Evolutionary conservation across 306 rosid species (phyloP), one percentile per base, ranked within the genome.

Genomic region (Pyrus communis): DNA sequence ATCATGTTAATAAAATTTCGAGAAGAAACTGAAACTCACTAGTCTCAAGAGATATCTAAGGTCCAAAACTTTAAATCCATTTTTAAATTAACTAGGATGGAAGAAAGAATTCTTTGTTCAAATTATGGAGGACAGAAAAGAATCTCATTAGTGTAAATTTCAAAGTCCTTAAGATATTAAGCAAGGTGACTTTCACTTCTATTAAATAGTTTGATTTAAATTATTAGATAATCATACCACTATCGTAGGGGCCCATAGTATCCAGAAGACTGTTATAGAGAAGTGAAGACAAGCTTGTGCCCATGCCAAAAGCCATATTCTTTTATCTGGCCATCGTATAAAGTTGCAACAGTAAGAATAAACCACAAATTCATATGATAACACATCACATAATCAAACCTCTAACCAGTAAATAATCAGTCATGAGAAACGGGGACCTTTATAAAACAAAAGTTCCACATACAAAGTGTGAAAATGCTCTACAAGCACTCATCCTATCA

Each of bases 191-290:
- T 23, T 13, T 21, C 21, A 40, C 28, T 61, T 60, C 4, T 22
- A n/a, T 9, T 2, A 46, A 33, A 27, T 18, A 23, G 17, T 75
- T 15, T 54, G 51, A 45, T 64, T 69, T 46, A 71, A 63, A 73
- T 27, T 22, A 55, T 71, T 71, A 19, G 33, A 81, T 67, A 64
- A 0, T 54, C 93, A 76, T 95, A 95, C 99, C 99, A 95, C 99
- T 70, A 95, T 81, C n/a, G 93, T 90, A 69, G 99, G 97, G 28
- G 97, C 97, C 99, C 97, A 95, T 23, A 95, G 90, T 75, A 92
- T 85, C 99, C 99, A 95, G 77, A 92, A 88, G 60, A 89, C 77
- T 49, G 91, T 87, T 67, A 86, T 72, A 70, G 99, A 92, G 88
- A 92, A 89, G 84, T 92, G 86, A 83, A 95, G 88, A 85, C 92